Evolutionary conservation across 2,329 filamentous ascomycete species (phyloP).

Genomic region (Tricladium varicosporioides): DNA sequence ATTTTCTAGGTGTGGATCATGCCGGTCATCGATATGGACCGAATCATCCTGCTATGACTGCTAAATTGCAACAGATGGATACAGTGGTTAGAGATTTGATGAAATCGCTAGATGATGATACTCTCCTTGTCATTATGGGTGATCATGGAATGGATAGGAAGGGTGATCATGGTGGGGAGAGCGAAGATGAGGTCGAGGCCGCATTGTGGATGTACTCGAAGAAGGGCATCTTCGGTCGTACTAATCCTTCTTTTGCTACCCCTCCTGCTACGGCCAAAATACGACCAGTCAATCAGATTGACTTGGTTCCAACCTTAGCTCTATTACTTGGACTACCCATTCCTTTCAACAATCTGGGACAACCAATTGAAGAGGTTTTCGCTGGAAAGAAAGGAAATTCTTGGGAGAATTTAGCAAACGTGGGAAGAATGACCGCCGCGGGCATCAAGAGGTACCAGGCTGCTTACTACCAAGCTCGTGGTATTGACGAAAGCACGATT

Average conservation of each 20-base stretch:
- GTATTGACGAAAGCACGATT: conserved; percentile 59
- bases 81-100: conserved; percentile 71
- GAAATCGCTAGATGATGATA: conserved; percentile 74
- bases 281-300: conserved; percentile 79
- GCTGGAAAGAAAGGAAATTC: conserved; percentile 65
- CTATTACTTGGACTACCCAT: conserved; percentile 88
- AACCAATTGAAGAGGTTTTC: conserved; percentile 93
- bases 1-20: conserved; percentile 94
- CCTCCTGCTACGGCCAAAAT: conserved; percentile 73
- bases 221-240: conserved; percentile 78
- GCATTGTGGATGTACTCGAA: conserved; percentile 99
- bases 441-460: conserved; percentile 88
- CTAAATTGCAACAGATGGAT: conserved; percentile 92
- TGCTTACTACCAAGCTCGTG: conserved; percentile 73
- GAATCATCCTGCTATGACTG: conserved; percentile 85
- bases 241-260: conserved; percentile 53
- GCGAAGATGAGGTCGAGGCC: conserved; percentile 91
- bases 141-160: conserved; percentile 98
- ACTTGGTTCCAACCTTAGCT: conserved; percentile 88
- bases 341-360: conserved; percentile 92
- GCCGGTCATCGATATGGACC: conserved; percentile 95
- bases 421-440: conserved; percentile 74
- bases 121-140: conserved; percentile 93
- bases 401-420: conserved; percentile 74
- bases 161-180: conserved; percentile 97